Evolutionary conservation across 2,329 filamentous ascomycete species (phyloP), one percentile per base, ranked within the genome.

Genomic region (Trichophyton benhamiae): DNA sequence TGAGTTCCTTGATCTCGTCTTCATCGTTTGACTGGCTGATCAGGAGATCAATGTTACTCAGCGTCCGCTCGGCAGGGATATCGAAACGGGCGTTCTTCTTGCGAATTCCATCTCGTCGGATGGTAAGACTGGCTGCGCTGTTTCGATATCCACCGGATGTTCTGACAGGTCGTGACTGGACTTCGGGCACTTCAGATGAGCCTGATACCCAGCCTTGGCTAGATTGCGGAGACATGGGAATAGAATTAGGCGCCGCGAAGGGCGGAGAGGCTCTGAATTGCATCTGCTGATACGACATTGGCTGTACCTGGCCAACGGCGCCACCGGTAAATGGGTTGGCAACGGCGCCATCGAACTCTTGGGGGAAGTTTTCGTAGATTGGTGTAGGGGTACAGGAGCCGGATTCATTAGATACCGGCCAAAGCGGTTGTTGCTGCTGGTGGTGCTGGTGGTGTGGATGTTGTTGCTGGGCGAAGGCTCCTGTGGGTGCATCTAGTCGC

Each of bases 1-100:
- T 99, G 70, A 99, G 82, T 78, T 97, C 91, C 81, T 96, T 97
- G 79, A 96, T 88, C 78, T 95, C 87, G 66, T 94, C 86, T 70
- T 97, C 92, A 61, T 84, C 90, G 57, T 68, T 75, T 41, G 90
- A 92, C 75, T 89, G 86, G 60, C 87, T 82, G 75, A 99, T 97
- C 71, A 97, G 82, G 64, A 89, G 83, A 74, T 99, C 94, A 76
- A 99, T 97, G 77, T 95, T 97, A 79, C 83, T 86, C 68, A 99
- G 83, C 70, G 91, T 97, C 65, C 91, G 85, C 77, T 96, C 94
- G 52, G 89, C 86, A 8, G 94, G 94, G 67, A 99, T 99, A 71
- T 97, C 92, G 75, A 97, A 96, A 67, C 92, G 88, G 66, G 91
- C 91, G 71, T 97, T 99, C 87, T 97, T 97, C 85, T 99, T 99